phyloP scores from a whole-genome alignment of 164 flowering plant genomes.

The Vitis rupestris region DNA sequence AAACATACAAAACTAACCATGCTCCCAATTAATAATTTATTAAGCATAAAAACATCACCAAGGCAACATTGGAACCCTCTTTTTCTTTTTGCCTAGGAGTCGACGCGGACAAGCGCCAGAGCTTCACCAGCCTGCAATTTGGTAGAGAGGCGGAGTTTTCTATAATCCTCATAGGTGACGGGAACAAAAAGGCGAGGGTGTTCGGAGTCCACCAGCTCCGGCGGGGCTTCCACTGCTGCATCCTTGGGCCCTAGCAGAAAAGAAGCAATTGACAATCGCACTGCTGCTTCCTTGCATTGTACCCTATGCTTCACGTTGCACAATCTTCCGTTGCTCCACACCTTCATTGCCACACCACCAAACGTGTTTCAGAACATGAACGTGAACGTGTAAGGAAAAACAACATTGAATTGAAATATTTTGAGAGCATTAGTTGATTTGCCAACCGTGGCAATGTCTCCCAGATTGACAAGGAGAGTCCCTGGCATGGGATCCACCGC shows the following conservation, averaged over 20 bases:
- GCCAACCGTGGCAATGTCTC: slow-evolving; percentile 62
- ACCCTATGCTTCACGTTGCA: slow-evolving; percentile 71
- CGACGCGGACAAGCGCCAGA: slow-evolving; percentile 34
- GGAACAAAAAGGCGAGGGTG: slow-evolving; percentile 61
- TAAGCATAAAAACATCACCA: too few species aligned
- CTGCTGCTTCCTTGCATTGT: slow-evolving; percentile 52
- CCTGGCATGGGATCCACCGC: slow-evolving; percentile 60
- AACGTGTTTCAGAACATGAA: too few species aligned
- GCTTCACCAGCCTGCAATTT: slow-evolving; percentile 63
- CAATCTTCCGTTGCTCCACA: slow-evolving; percentile 78
- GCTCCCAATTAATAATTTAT: too few species aligned
- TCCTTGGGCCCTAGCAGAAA: slow-evolving; percentile 68
- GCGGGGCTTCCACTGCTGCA: slow-evolving; percentile 45
- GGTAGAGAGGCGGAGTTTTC: slow-evolving; percentile 42
- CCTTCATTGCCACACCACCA: slow-evolving; percentile 19
- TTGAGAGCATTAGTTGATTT: background rate
- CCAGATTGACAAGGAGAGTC: slow-evolving; percentile 67
- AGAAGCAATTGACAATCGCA: slow-evolving; percentile 58
- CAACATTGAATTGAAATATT: too few species aligned
- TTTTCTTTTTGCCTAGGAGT: background rate
- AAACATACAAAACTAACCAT: too few species aligned
- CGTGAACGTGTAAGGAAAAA: too few species aligned
- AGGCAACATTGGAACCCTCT: too few species aligned
- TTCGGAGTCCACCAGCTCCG: slow-evolving; percentile 38
- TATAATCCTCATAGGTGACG: slow-evolving; percentile 43